Percentiles rank a stretch among this genome's conserved stretches.
These are phyloP conservation scores for Nakaseomyces nivariensis DNA, from an alignment of 1,139 yeast genomes.

Conservation along the genomic window DNA sequence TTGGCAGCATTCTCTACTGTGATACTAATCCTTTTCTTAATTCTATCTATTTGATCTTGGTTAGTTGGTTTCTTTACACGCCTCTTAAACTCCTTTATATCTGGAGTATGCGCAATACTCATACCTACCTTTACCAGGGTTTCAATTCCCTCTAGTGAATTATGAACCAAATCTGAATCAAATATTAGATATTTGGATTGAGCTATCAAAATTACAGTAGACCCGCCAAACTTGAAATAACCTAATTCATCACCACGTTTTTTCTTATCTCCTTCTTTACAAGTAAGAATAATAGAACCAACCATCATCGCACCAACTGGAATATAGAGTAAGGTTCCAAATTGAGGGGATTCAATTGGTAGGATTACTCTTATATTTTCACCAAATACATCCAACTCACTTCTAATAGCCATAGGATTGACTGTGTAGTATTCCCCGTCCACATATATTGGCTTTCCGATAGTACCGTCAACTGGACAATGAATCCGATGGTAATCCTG, in stretches of 20 bases:
- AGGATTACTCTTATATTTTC: slow-evolving; percentile 75
- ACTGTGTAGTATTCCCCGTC: slow-evolving; percentile 93
- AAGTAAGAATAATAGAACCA: slow-evolving; percentile 73
- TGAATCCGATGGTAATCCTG: slow-evolving; percentile 96
- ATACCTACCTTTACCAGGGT: slow-evolving; percentile 84
- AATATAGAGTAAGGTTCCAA: slow-evolving; percentile 69
- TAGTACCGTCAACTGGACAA: slow-evolving; percentile 66
- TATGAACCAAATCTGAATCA: slow-evolving; percentile 64
- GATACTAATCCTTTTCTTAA: slow-evolving; percentile 53
- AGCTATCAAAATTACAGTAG: slow-evolving; percentile 63
- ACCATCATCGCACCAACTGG: slow-evolving; percentile 99
- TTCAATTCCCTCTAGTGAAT: slow-evolving; percentile 63
- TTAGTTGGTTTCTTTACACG: slow-evolving; percentile 40
- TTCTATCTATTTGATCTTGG: slow-evolving; percentile 41
- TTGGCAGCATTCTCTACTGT: slow-evolving; percentile 15
- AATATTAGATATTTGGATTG: slow-evolving; percentile 38
- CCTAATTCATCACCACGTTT: slow-evolving; percentile 78
- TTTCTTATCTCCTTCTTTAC: slow-evolving; percentile 49
- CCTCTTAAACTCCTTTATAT: slow-evolving; percentile 41
- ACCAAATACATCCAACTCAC: slow-evolving; percentile 83
- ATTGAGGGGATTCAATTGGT: slow-evolving; percentile 61
- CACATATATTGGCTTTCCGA: slow-evolving; percentile 57
- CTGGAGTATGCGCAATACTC: slow-evolving; percentile 72
- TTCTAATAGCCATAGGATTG: slow-evolving; percentile 92
- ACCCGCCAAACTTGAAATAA: slow-evolving; percentile 92